Evolutionary conservation across 305 asterid genomes (phyloP).

Genomic region (Coffea humblotiana): DNA sequence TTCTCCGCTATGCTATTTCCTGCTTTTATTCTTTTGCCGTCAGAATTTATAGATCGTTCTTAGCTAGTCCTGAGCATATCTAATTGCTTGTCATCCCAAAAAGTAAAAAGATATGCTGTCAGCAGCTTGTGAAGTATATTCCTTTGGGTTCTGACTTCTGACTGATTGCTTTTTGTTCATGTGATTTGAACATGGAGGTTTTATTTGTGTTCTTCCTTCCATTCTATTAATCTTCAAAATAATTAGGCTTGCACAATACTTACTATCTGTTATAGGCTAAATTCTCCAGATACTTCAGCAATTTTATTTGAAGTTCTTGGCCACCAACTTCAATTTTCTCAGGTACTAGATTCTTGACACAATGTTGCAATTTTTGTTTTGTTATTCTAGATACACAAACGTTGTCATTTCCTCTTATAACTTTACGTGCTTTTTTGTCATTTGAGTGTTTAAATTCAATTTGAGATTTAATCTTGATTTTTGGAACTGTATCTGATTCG

Average conservation of each 20-base stretch:
- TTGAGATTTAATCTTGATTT: background rate
- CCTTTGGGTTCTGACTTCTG: background rate
- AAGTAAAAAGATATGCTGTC: background rate
- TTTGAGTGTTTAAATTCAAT: background rate
- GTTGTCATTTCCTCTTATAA: background rate
- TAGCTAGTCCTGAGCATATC: background rate
- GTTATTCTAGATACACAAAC: background rate
- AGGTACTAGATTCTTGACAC: conserved; percentile 42
- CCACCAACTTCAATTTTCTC: conserved; percentile 83
- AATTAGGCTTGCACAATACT: background rate
- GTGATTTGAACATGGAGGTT: background rate
- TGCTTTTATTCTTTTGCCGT: background rate
- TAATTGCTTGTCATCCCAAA: background rate
- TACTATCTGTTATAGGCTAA: conserved; percentile 44
- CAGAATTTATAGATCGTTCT: background rate
- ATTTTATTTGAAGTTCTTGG: conserved; percentile 75
- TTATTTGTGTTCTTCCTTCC: background rate
- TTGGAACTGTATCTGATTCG: background rate
- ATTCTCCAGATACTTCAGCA: conserved; percentile 82
- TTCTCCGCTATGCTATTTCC: background rate
- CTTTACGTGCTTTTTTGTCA: background rate
- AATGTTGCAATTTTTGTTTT: background rate
- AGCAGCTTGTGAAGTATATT: background rate
- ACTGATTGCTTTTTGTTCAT: background rate
- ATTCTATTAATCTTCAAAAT: background rate